Percentiles rank a stretch among this genome's conserved stretches.
Conservation (phyloP, 768 basidiomycete species). For the Amanita exitialis region DNA sequence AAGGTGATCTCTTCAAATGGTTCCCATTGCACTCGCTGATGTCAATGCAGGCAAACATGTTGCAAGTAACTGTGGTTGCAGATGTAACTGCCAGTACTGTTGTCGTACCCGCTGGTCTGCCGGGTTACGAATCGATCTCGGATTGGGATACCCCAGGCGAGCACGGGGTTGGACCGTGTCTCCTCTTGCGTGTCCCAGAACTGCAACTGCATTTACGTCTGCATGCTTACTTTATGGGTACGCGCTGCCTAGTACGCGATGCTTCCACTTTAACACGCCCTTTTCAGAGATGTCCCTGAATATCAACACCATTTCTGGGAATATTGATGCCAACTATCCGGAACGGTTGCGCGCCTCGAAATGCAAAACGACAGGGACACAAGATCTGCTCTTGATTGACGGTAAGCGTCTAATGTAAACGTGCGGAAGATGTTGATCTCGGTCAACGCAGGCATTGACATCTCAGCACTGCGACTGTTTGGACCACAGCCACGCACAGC, state of each 20-base stretch:
- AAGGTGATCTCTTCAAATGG: constrained; percentile 37
- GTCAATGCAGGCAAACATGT: constrained; percentile 58
- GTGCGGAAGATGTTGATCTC: neutral
- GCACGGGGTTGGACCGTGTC: constrained; percentile 33
- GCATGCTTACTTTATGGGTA: constrained; percentile 88
- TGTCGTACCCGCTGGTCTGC: constrained; percentile 56
- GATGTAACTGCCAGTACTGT: constrained; percentile 42
- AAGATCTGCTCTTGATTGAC: constrained; percentile 40
- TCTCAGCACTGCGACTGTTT: constrained; percentile 80
- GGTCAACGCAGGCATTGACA: constrained; percentile 49
- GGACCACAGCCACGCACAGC: constrained; percentile 79
- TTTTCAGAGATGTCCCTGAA: constrained; percentile 71
- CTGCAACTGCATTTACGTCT: constrained; percentile 69
- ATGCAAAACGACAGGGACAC: constrained; percentile 11
- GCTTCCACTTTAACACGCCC: neutral
- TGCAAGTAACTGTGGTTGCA: constrained; percentile 63
- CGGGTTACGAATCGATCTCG: constrained; percentile 40
- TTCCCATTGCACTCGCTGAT: constrained; percentile 2
- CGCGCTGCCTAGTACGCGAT: neutral
- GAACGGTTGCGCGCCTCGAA: constrained; percentile 26
- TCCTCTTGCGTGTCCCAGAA: constrained; percentile 52
- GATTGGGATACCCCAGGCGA: constrained; percentile 19
- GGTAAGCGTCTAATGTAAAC: constrained; percentile 17
- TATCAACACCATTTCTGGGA: constrained; percentile 45
- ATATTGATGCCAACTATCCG: constrained; percentile 35